Percentiles rank a stretch among this genome's conserved stretches.
These are phyloP conservation scores for Patellifolia procumbens DNA, from an alignment of 179 eudicot species.

Conservation along the genomic window DNA sequence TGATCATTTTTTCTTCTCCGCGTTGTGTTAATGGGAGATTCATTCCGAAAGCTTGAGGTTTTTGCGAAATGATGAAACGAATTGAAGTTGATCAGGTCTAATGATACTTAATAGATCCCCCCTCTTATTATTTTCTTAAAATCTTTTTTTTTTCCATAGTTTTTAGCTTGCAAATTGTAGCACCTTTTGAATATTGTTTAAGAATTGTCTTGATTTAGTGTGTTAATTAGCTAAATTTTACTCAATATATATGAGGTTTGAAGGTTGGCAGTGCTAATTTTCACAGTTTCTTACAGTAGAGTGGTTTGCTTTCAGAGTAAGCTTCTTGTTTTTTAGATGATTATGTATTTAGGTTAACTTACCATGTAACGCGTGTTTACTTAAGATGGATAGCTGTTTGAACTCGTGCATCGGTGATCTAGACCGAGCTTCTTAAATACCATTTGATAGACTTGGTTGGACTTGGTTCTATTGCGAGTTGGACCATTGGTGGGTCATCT, in stretches of 20 bases:
- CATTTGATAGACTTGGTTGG: too few relatives aligned
- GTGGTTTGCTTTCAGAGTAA: not conserved
- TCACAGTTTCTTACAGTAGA: not conserved
- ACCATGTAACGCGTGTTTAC: too few relatives aligned
- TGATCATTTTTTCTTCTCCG: constrained; percentile 1
- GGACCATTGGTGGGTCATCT: too few relatives aligned
- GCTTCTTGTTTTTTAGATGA: not conserved
- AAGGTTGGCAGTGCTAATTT: not conserved
- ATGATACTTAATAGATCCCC: not conserved
- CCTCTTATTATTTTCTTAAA: too few relatives aligned
- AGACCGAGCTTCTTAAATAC: too few relatives aligned
- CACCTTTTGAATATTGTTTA: not conserved
- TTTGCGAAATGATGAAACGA: not conserved
- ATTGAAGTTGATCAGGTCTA: not conserved
- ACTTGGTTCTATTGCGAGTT: too few relatives aligned
- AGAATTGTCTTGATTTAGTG: constrained; percentile 21
- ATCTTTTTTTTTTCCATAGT: constrained; percentile 1
- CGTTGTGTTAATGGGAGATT: not conserved
- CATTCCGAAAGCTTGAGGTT: constrained; percentile 3
- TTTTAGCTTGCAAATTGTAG: constrained; percentile 10
- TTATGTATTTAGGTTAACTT: too few relatives aligned
- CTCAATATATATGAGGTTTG: not conserved
- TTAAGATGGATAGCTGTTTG: too few relatives aligned
- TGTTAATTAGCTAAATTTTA: constrained; percentile 7
- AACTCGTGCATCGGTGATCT: too few relatives aligned